phyloP scores from a whole-genome alignment of 176 grass and related monocot genomes.

The Aegilops umbellulata region DNA sequence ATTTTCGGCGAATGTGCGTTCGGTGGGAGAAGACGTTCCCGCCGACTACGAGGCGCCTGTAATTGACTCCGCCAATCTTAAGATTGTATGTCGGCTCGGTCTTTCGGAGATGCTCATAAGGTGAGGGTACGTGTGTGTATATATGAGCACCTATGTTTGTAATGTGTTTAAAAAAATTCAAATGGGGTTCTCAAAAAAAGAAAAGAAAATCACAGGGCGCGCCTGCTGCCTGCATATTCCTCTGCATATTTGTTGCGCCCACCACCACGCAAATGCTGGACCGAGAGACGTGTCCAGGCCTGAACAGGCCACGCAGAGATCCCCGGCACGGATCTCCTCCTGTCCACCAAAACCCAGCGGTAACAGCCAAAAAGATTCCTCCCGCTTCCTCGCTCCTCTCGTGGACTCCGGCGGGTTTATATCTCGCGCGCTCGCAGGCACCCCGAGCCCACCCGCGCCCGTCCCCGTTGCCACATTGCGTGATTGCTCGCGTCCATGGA shows the following conservation, averaged over 20 bases:
- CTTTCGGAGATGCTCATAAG: too few species aligned
- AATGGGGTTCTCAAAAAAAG: too few species aligned
- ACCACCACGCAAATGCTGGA: constrained; percentile 17
- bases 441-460: not conserved
- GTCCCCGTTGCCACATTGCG: not conserved
- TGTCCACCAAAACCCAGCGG: constrained; percentile 36
- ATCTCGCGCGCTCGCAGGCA: not conserved
- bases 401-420: constrained; percentile 18
- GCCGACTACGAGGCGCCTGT: too few species aligned
- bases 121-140: too few species aligned
- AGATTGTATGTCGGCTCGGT: too few species aligned
- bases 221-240: too few species aligned
- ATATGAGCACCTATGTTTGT: too few species aligned
- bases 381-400: not conserved
- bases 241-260: not conserved
- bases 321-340: constrained; percentile 44
- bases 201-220: too few species aligned
- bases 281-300: constrained; percentile 15
- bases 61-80: too few species aligned
- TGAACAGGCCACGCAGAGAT: constrained; percentile 25
- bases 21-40: too few species aligned
- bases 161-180: too few species aligned
- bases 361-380: constrained; percentile 11
- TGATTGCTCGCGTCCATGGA: constrained; percentile 29
- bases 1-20: too few species aligned